These are phyloP conservation scores for Boletus sp. DNA, from an alignment of 1,284 basidiomycete genomes.

Conservation along the genomic window DNA sequence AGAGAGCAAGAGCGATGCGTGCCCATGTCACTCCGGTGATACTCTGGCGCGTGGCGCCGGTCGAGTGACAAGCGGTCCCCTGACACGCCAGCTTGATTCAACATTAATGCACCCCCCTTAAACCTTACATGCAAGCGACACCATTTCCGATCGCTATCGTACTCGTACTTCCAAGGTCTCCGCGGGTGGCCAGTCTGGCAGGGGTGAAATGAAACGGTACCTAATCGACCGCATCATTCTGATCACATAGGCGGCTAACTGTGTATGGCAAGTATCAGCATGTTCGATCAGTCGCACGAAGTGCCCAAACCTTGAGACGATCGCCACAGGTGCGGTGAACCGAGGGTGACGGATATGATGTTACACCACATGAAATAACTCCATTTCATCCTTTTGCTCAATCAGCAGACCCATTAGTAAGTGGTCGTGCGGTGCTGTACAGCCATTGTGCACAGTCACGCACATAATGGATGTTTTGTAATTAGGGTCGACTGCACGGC, in stretches of 20 bases:
- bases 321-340: slow-evolving; percentile 1
- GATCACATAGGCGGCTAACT: not conserved
- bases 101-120: not conserved
- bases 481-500: not conserved
- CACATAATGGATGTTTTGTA: not conserved
- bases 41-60: not conserved
- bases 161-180: slow-evolving; percentile 12
- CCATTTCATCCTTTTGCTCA: too few relatives aligned
- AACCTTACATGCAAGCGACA: slow-evolving; percentile 5
- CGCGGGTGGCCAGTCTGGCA: slow-evolving; percentile 9
- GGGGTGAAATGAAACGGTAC: slow-evolving; percentile 9
- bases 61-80: not conserved
- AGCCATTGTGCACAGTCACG: too few relatives aligned
- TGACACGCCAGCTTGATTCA: not conserved
- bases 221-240: slow-evolving; percentile 2
- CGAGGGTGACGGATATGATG: too few relatives aligned
- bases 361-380: too few relatives aligned
- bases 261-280: slow-evolving; percentile 5
- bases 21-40: not conserved
- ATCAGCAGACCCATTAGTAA: too few relatives aligned
- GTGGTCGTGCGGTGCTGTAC: too few relatives aligned
- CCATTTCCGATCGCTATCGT: slow-evolving; percentile 2
- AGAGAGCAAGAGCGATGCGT: not conserved
- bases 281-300: slow-evolving; percentile 5
- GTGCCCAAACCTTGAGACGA: not conserved